Conservation (phyloP, 2,329 filamentous ascomycete species). For the Dactylonectria estremocensis region DNA sequence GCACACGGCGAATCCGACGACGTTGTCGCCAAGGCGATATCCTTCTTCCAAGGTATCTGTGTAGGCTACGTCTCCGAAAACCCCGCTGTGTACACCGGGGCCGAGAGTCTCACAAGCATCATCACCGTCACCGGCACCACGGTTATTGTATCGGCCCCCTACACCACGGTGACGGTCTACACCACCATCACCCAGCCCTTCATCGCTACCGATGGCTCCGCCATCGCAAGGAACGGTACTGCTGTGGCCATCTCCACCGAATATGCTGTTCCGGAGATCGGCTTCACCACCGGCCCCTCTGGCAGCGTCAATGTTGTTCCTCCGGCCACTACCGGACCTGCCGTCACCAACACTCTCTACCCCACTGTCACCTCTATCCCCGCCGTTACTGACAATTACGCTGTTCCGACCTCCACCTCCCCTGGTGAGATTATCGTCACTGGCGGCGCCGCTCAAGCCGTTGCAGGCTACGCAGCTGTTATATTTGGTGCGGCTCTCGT, state of each 20-base stretch:
- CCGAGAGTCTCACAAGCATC: slow-evolving; percentile 75
- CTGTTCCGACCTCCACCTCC: slow-evolving; percentile 48
- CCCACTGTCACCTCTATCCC: slow-evolving; percentile 45
- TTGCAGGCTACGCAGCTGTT: slow-evolving; percentile 63
- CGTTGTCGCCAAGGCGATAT: slow-evolving; percentile 79
- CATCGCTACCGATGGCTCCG: slow-evolving; percentile 62
- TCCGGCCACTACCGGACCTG: slow-evolving; percentile 57
- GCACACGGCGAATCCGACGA: slow-evolving; percentile 79
- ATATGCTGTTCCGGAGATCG: slow-evolving; percentile 68
- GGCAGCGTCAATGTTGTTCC: slow-evolving; percentile 41
- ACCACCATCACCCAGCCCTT: slow-evolving; percentile 66
- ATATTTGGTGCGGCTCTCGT: slow-evolving; percentile 62
- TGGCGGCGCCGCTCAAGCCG: slow-evolving; percentile 59
- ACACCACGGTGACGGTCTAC: slow-evolving; percentile 67
- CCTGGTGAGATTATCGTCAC: slow-evolving; percentile 54
- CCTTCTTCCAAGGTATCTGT: slow-evolving; percentile 94
- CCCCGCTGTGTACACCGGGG: slow-evolving; percentile 85
- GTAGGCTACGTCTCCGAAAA: slow-evolving; percentile 81
- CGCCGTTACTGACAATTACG: slow-evolving; percentile 37
- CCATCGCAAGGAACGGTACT: slow-evolving; percentile 61
- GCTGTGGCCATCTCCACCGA: slow-evolving; percentile 67
- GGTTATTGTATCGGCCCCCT: slow-evolving; percentile 63
- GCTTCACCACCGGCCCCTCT: slow-evolving; percentile 58
- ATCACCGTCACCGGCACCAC: slow-evolving; percentile 69
- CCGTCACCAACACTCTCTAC: slow-evolving; percentile 35